Conservation (phyloP, 805 yeast species). For the Wickerhamiella sorbophila region DNA sequence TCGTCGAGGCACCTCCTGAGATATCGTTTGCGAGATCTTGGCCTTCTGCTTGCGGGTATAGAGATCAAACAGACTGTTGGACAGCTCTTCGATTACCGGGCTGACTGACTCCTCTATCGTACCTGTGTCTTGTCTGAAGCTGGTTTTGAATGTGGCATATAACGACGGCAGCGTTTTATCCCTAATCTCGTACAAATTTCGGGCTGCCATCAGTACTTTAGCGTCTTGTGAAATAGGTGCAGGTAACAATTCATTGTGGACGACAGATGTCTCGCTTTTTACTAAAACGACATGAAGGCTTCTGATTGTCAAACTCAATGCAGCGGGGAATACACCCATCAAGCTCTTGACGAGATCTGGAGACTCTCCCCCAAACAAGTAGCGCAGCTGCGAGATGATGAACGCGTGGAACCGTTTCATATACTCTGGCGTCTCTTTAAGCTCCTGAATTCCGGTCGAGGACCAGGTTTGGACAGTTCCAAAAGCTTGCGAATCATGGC, state of each 20-base stretch:
- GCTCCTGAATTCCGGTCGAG: constrained; percentile 21
- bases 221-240: constrained; percentile 34
- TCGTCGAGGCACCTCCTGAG: constrained; percentile 32
- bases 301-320: constrained; percentile 9
- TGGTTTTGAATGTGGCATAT: constrained; percentile 9
- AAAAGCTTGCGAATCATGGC: constrained; percentile 33
- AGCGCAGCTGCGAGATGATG: constrained; percentile 12
- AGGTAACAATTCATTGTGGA: constrained; percentile 28
- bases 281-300: constrained; percentile 12
- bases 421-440: constrained; percentile 29
- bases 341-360: constrained; percentile 2
- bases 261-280: constrained; percentile 22
- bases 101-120: constrained; percentile 4
- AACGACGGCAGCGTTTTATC: constrained; percentile 34
- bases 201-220: constrained; percentile 37
- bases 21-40: constrained; percentile 32
- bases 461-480: constrained; percentile 31
- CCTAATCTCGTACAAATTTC: constrained; percentile 38
- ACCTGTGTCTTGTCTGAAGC: constrained; percentile 4
- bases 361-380: constrained; percentile 9
- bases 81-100: constrained; percentile 38
- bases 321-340: constrained; percentile 9
- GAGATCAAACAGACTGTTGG: constrained; percentile 33
- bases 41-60: constrained; percentile 37
- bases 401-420: constrained; percentile 27